These are phyloP conservation scores for Prasinococcaceae sp. DNA, from an alignment of 139 green algal genomes.

Conservation along the genomic window DNA sequence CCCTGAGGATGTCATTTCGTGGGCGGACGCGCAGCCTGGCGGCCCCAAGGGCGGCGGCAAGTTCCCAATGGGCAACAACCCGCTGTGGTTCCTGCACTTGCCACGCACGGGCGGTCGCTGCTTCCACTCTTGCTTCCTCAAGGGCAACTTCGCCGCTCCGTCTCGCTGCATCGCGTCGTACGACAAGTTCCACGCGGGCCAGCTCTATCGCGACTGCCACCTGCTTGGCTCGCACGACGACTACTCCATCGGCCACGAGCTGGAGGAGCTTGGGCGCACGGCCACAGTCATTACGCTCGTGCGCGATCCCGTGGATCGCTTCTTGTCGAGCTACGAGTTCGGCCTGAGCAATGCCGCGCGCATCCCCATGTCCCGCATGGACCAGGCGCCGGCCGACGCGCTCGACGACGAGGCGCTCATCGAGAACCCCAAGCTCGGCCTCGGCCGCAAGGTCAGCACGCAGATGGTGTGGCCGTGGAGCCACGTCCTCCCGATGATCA, in stretches of 20 bases:
- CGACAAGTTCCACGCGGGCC: constrained; percentile 53
- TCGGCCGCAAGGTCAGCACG: constrained; percentile 27
- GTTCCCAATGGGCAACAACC: too few relatives aligned
- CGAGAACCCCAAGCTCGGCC: background rate
- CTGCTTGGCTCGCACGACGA: constrained; percentile 77
- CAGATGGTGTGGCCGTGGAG: constrained; percentile 85
- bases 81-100: constrained; percentile 89
- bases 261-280: constrained; percentile 8
- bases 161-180: constrained; percentile 54
- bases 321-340: constrained; percentile 85
- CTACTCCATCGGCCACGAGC: constrained; percentile 53
- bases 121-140: constrained; percentile 72
- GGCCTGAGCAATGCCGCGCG: constrained; percentile 41
- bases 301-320: constrained; percentile 58
- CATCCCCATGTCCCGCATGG: background rate
- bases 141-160: constrained; percentile 15
- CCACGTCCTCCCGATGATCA: constrained; percentile 58
- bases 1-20: too few relatives aligned
- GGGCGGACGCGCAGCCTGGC: too few relatives aligned
- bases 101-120: constrained; percentile 79
- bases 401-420: background rate
- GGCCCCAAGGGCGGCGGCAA: too few relatives aligned
- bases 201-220: constrained; percentile 34
- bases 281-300: constrained; percentile 31
- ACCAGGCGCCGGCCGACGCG: background rate